A percentile compares a stretch with the other conserved stretches of the same genome.
Conservation (phyloP, 495 filamentous ascomycete species). For the Evansstolkia leycettana region DNA sequence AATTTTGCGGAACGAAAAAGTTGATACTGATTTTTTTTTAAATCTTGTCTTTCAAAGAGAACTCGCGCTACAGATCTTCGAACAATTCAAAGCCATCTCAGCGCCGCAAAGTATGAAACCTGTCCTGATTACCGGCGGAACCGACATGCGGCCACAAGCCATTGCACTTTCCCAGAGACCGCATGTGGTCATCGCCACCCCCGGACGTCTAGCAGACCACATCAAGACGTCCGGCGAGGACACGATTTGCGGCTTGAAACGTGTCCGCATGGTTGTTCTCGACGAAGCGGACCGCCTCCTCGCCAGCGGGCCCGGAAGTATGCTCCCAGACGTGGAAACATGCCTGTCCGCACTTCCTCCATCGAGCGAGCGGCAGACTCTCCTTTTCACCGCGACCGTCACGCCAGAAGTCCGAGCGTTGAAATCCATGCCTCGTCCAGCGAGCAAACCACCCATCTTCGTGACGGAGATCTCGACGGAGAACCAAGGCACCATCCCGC, state of each 20-base stretch:
- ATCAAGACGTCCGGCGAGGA: slow-evolving; percentile 82
- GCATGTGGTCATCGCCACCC: slow-evolving; percentile 89
- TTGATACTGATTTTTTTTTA: background rate
- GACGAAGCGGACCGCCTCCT: slow-evolving; percentile 94
- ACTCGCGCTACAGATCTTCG: slow-evolving; percentile 87
- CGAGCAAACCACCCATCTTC: slow-evolving; percentile 62
- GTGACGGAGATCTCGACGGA: slow-evolving; percentile 79
- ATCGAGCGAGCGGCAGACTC: slow-evolving; percentile 61
- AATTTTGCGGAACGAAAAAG: background rate
- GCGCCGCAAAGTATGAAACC: slow-evolving; percentile 75
- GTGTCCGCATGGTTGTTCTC: slow-evolving; percentile 75
- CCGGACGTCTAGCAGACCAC: slow-evolving; percentile 88
- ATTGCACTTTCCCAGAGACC: slow-evolving; percentile 67
- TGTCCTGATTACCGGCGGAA: slow-evolving; percentile 76
- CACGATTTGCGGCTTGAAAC: slow-evolving; percentile 65
- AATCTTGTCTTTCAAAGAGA: slow-evolving; percentile 39
- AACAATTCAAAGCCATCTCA: slow-evolving; percentile 88
- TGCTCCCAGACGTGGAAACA: slow-evolving; percentile 86
- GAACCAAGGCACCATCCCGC: slow-evolving; percentile 51
- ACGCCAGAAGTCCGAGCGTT: slow-evolving; percentile 84
- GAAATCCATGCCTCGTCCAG: slow-evolving; percentile 56
- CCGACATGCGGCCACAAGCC: slow-evolving; percentile 86
- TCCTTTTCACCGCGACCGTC: slow-evolving; percentile 93
- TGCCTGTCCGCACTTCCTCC: slow-evolving; percentile 73
- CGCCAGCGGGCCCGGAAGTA: slow-evolving; percentile 60